Evolutionary conservation across 345 rosid genomes (phyloP), one percentile per base, ranked within the genome.

Genomic region (Gossypium australe): DNA sequence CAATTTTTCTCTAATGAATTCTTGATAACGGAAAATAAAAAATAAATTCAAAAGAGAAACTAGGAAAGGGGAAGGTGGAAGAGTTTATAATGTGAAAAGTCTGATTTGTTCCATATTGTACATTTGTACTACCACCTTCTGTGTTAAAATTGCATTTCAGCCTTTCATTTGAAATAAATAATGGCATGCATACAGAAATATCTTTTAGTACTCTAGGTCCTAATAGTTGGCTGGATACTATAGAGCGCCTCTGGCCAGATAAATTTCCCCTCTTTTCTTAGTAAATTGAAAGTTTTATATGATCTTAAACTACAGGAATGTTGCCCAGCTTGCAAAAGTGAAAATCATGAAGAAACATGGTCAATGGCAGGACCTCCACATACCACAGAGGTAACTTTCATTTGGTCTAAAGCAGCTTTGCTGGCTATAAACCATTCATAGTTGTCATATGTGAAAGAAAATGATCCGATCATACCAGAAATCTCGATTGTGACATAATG

Each of bases 311-410:
- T 79, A 78, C 82, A 91, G 98, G 86, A 92, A 92, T 82, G 89
- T 94, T 80, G 92, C 97, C 63, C 94, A 93, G 76, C 89, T 94
- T 66, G 89, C 93, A 2, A 88, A 87, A 83, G 98, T 94, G 78
- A 90, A 89, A 85, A 64, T 89, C 83, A 86, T 90, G 91, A 88
- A 85, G 75, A 82, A 62, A 61, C 81, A 81, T 55, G 90, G 92
- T 68, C 68, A 85, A 64, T 91, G 98, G 97, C 71, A 89, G 27
- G 92, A 89, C 64, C 98, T 94, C 11, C 73, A 71, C 29, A 78
- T 94, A 75, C 97, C 93, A 25, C 80, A 20, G 78, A 83, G 91
- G 97, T 88, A 77, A 78, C 52, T 80, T 65, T 61, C 10, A 56
- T 41, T 57, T 70, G 25, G 73, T 51, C 17, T 27, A 4, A 70